Conservation (phyloP, 148 eudicot genomes). For the Vaccinium macrocarpon region DNA sequence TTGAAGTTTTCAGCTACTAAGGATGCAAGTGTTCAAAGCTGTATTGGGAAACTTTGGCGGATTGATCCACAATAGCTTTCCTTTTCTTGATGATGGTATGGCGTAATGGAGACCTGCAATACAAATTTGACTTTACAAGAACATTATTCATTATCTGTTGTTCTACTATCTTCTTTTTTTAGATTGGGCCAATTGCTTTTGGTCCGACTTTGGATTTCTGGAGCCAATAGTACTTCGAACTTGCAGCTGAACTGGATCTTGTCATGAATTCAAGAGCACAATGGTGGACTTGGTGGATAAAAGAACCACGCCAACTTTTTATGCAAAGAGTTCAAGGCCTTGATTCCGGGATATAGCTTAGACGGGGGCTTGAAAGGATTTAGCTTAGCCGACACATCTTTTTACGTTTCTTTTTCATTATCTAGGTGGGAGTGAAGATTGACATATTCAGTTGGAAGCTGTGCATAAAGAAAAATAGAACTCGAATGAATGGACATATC, state of each 20-base stretch:
- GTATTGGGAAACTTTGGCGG: neutral
- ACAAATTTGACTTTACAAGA: no score
- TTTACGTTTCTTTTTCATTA: neutral
- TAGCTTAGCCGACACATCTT: neutral
- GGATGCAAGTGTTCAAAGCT: neutral
- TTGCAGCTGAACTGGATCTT: neutral
- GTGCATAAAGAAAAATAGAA: neutral
- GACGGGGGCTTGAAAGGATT: neutral
- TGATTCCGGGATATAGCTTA: neutral
- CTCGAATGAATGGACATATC: no score
- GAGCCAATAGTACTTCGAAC: neutral
- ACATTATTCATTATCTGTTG: no score
- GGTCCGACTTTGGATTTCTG: slow-evolving; percentile 9
- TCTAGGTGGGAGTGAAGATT: no score
- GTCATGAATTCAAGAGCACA: neutral
- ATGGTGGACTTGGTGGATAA: neutral
- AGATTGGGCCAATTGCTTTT: neutral
- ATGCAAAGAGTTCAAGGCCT: neutral
- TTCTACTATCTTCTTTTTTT: no score
- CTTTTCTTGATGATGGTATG: neutral
- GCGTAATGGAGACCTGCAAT: no score
- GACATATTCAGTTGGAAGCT: neutral
- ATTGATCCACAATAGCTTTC: neutral
- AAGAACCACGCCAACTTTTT: neutral
- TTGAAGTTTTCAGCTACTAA: neutral